These are phyloP conservation scores for Xylaria sp. DNA, from an alignment of 2,329 filamentous ascomycete genomes.

Conservation along the genomic window DNA sequence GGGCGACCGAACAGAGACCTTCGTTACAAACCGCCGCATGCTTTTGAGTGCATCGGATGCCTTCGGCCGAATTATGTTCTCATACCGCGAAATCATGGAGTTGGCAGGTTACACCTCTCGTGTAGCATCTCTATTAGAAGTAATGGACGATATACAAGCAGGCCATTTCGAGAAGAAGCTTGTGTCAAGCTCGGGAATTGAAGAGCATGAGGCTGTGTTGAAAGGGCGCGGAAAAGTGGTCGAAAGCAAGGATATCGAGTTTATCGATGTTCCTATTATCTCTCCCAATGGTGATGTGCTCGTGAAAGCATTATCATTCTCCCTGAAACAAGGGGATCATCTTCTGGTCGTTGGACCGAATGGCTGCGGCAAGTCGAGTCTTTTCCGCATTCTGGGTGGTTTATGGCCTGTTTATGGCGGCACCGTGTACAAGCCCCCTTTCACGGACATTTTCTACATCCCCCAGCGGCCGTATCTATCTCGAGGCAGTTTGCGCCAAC, in stretches of 20 bases:
- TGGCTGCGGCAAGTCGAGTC: constrained; percentile 93
- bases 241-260: constrained; percentile 69
- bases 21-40: constrained; percentile 94
- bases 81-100: constrained; percentile 96
- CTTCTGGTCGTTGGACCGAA: constrained; percentile 96
- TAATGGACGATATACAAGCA: constrained; percentile 91
- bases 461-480: constrained; percentile 95
- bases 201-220: constrained; percentile 84
- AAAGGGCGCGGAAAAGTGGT: constrained; percentile 82
- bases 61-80: constrained; percentile 96
- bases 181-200: constrained; percentile 85
- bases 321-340: constrained; percentile 86
- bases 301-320: constrained; percentile 85
- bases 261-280: constrained; percentile 80
- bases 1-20: constrained; percentile 78
- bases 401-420: constrained; percentile 98
- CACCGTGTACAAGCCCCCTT: constrained; percentile 88
- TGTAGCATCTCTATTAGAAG: constrained; percentile 87
- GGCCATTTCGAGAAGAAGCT: constrained; percentile 97
- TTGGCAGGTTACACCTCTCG: constrained; percentile 94
- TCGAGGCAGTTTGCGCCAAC: constrained; percentile 89
- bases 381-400: constrained; percentile 95
- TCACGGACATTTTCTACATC: constrained; percentile 97
- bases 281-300: constrained; percentile 96
- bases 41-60: constrained; percentile 93